Evolutionary conservation across 345 rosid species (phyloP).

Genomic region (Eucalyptus sp.): DNA sequence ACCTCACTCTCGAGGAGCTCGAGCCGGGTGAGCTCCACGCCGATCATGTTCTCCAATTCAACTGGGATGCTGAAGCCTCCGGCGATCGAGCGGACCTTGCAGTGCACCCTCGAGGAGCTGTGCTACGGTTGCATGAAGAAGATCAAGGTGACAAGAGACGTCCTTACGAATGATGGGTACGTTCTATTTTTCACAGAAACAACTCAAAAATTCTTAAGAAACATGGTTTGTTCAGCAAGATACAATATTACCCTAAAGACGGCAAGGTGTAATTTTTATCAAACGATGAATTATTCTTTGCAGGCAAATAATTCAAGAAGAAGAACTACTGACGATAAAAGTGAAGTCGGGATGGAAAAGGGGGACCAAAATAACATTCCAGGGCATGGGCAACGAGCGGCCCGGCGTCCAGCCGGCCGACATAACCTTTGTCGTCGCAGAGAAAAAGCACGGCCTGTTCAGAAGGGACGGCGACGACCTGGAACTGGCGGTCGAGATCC

Average conservation of each 20-base stretch:
- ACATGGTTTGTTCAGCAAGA: background rate
- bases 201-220: background rate
- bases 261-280: background rate
- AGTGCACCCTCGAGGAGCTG: conserved; percentile 84
- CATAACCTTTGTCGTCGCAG: conserved; percentile 43
- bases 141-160: conserved; percentile 71
- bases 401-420: conserved; percentile 56
- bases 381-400: conserved; percentile 64
- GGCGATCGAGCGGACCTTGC: conserved; percentile 40
- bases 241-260: background rate
- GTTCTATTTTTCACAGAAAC: background rate
- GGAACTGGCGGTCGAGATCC: conserved; percentile 40
- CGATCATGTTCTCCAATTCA: conserved; percentile 72
- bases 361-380: conserved; percentile 77
- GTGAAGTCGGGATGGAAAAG: conserved; percentile 88
- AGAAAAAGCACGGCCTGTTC: conserved; percentile 46
- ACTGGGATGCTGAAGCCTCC: conserved; percentile 47
- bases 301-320: conserved; percentile 46
- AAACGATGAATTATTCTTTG: background rate
- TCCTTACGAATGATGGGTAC: conserved; percentile 48
- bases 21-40: conserved; percentile 24
- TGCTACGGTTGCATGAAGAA: conserved; percentile 69
- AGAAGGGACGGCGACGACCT: conserved; percentile 59
- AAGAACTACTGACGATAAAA: conserved; percentile 48
- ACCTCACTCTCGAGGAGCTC: conserved; percentile 11